phyloP scores from a whole-genome alignment of 2,329 filamentous ascomycete species.

The Xylaria sp. region DNA sequence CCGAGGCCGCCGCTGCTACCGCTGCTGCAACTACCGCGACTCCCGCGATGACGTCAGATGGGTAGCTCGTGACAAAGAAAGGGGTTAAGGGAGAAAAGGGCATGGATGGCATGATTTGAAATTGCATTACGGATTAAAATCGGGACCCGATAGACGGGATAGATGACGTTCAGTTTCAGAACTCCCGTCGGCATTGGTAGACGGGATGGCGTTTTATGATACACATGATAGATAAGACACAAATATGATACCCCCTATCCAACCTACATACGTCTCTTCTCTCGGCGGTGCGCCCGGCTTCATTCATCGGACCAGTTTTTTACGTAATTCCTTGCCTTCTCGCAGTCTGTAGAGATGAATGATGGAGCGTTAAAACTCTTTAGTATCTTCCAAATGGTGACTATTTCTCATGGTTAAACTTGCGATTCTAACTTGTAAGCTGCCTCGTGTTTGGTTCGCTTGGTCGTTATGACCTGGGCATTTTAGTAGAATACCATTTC shows the following conservation, averaged over 20 bases:
- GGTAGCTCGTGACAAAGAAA: background rate
- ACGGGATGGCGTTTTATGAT: constrained; percentile 22
- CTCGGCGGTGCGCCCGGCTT: background rate
- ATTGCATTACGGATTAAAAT: background rate
- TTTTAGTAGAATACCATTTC: background rate
- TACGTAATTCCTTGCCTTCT: background rate
- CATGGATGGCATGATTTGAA: background rate
- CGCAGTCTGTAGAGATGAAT: background rate
- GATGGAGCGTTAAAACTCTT: too few species aligned
- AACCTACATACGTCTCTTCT: constrained; percentile 3
- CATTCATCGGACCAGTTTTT: background rate
- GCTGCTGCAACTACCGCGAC: background rate
- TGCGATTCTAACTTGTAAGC: background rate
- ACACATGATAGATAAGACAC: constrained; percentile 28
- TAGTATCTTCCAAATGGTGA: background rate
- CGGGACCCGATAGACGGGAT: background rate
- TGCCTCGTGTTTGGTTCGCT: background rate
- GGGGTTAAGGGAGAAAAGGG: background rate
- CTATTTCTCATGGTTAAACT: background rate
- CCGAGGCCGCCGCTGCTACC: constrained; percentile 50
- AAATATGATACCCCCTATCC: constrained; percentile 27
- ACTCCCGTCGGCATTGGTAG: constrained; percentile 4
- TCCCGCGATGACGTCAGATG: constrained; percentile 8
- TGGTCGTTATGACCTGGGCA: background rate
- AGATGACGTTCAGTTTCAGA: background rate